Conservation (phyloP, 192 early-diverging fungal species). For the Umbelopsis sp. region DNA sequence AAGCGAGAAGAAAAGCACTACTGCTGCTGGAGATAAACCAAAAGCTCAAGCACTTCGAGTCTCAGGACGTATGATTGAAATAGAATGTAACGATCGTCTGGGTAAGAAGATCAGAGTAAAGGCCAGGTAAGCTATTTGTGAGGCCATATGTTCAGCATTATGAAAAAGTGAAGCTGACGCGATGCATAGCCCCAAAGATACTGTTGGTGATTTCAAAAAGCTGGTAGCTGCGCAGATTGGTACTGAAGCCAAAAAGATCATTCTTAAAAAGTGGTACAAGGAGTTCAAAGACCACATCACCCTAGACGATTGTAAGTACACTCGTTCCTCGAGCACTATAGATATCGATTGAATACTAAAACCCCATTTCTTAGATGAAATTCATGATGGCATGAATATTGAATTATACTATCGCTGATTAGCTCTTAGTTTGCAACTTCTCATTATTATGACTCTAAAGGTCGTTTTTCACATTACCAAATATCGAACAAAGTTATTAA, state of each 20-base stretch:
- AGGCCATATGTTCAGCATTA: neutral
- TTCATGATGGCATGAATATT: conserved; percentile 87
- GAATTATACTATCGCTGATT: conserved; percentile 80
- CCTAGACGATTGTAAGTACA: conserved; percentile 76
- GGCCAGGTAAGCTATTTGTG: conserved; percentile 64
- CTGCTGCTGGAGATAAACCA: conserved; percentile 12
- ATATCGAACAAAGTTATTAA: too few relatives aligned
- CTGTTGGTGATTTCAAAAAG: conserved; percentile 83
- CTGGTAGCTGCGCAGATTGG: conserved; percentile 88
- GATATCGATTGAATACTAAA: neutral
- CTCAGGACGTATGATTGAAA: conserved; percentile 59
- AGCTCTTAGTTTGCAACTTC: neutral
- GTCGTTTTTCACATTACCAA: too few relatives aligned
- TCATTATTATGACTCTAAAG: too few relatives aligned
- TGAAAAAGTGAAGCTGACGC: neutral
- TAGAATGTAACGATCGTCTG: conserved; percentile 84
- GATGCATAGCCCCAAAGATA: conserved; percentile 69
- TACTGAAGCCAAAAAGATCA: conserved; percentile 86
- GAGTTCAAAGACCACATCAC: conserved; percentile 89
- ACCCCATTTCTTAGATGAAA: conserved; percentile 60
- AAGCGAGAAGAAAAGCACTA: neutral
- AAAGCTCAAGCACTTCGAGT: neutral
- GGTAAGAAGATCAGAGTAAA: conserved; percentile 91
- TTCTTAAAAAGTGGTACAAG: conserved; percentile 89
- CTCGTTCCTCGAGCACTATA: neutral